Conservation (phyloP, 306 rosid genomes). For the Medicago ruthenica region DNA sequence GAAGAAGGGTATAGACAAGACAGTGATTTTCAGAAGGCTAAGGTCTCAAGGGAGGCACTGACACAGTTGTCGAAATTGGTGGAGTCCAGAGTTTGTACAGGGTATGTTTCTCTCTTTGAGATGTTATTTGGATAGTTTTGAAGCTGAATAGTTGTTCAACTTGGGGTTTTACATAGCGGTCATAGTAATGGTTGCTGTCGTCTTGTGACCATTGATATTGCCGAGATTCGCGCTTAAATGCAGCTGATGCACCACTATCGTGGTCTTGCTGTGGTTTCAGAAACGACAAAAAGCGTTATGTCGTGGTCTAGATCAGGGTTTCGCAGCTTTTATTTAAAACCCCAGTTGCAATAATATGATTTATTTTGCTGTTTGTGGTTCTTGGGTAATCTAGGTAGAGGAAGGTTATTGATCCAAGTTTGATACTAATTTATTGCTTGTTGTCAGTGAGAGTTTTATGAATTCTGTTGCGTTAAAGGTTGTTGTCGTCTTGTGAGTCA, state of each 20-base stretch:
- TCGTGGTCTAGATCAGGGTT: background rate
- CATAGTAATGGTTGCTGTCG: no score
- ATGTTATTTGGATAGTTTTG: slow-evolving; percentile 27
- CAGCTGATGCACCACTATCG: no score
- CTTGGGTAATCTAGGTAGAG: background rate
- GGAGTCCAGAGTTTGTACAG: slow-evolving; percentile 59
- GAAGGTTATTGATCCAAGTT: background rate
- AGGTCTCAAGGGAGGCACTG: slow-evolving; percentile 69
- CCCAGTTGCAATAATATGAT: background rate
- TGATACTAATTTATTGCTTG: slow-evolving; percentile 14
- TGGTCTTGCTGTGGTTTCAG: background rate
- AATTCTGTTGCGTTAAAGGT: background rate
- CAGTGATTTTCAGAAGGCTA: slow-evolving; percentile 57
- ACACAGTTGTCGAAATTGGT: slow-evolving; percentile 65
- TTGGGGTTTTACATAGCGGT: background rate
- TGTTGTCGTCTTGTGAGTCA: no score
- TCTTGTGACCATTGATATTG: no score
- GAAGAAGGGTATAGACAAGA: slow-evolving; percentile 65
- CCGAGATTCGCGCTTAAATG: no score
- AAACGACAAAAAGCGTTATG: background rate
- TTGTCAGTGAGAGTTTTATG: background rate
- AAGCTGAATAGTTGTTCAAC: background rate
- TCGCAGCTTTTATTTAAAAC: background rate
- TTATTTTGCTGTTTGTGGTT: background rate
- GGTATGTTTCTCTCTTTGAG: slow-evolving; percentile 54